Base-by-base conservation (phyloP, 805 yeast species). In the Myxozyma sirexii region DNA sequence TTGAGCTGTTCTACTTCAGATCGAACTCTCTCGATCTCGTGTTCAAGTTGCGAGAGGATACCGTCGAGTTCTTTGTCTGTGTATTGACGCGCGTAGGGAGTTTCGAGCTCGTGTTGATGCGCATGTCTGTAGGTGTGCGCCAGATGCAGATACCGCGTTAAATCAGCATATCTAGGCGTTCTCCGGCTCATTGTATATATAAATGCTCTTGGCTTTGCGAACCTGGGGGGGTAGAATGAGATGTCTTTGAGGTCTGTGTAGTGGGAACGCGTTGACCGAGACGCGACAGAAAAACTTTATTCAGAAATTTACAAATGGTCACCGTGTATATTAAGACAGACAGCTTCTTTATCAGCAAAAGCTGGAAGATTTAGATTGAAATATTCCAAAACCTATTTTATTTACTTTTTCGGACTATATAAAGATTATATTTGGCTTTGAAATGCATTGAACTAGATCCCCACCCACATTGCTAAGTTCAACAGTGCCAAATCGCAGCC, bases 121-220 rank as follows among this genome's bases (percentile, higher is more conserved):
- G 46, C 49, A 19, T 44, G 37, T 6, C 46, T 44, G n/a, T 48
- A 44, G 21, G 37, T 38, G 26, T 48, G 55, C 43, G 56, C 44
- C 15, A 56, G 41, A 13, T 44, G 51, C 10, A 56, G 35, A 21
- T 47, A 49, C 12, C 50, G 55, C 37, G 55, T 50, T 13, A 50
- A 13, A 15, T 50, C 60, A 10, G 45, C 15, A 15, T 33, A 29
- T 29, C 33, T 35, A 29, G n/a, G 3, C 24, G 8, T 17, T 29
- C 41, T 35, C 13, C 35, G 35, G 2, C n/a, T 8, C 44, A 13
- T 42, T 27, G 31, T 42, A 8, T 21, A n/a, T n/a, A n/a, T n/a
- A n/a, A n/a, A n/a, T n/a, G n/a, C n/a, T 6, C 19, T 17, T 5
- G 19, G 17, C 46, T 23, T 19, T 8, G 29, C 13, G 29, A 42